Percentiles rank a stretch among this genome's conserved stretches.
Evolutionary conservation across 2,329 filamentous ascomycete species (phyloP).

Genomic region (Ophiostoma populinum): DNA sequence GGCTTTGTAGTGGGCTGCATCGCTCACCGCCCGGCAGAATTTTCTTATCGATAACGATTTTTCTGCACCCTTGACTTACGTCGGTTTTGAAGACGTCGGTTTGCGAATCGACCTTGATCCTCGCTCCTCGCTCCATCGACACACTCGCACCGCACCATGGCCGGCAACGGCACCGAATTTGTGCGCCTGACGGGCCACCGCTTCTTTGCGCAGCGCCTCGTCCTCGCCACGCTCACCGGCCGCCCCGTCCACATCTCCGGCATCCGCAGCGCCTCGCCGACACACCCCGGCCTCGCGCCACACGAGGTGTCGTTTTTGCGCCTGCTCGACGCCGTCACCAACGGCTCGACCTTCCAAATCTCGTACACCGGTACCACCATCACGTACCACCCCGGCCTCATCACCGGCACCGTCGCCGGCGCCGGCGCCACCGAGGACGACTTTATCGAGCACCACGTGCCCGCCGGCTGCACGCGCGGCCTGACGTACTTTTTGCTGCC

Average conservation of each 20-base stretch:
- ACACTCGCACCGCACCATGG: conserved; percentile 3
- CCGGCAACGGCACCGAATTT: conserved; percentile 7
- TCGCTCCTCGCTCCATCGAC: neutral
- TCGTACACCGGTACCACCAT: conserved; percentile 91
- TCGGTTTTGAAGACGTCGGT: no score
- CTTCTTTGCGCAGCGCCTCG: conserved; percentile 65
- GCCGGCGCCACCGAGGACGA: conserved; percentile 49
- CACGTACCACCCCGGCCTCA: conserved; percentile 79
- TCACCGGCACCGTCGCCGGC: conserved; percentile 68
- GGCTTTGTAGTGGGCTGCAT: no score
- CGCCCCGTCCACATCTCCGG: conserved; percentile 80
- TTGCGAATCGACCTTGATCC: no score
- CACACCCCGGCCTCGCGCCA: conserved; percentile 72
- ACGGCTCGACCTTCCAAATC: conserved; percentile 87
- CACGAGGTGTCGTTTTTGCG: conserved; percentile 94
- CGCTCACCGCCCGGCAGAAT: neutral
- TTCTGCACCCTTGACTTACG: no score
- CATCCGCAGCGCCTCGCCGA: conserved; percentile 75
- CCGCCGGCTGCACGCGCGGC: conserved; percentile 59
- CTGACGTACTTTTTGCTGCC: conserved; percentile 86
- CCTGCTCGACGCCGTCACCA: conserved; percentile 84
- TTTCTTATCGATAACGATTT: no score
- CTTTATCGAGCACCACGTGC: conserved; percentile 66
- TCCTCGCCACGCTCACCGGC: conserved; percentile 82
- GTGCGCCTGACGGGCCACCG: conserved; percentile 66